These are phyloP conservation scores for Piromyces finnis DNA, from an alignment of 192 early-diverging fungal species.

Conservation along the genomic window DNA sequence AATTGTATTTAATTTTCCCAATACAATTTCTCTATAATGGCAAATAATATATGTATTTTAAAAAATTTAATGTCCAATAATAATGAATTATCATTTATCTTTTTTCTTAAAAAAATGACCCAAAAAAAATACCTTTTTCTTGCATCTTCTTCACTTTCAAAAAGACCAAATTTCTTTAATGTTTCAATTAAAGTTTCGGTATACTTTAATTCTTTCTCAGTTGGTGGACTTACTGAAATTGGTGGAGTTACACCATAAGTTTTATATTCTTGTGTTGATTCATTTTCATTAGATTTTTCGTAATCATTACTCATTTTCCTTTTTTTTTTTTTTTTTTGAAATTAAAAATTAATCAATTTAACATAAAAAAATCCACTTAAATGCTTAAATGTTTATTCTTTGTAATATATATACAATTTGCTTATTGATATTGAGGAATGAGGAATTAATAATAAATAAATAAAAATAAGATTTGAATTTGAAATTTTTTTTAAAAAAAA, in stretches of 20 bases:
- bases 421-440: too few species aligned
- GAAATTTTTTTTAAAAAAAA: too few species aligned
- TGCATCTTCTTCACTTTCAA: conserved; percentile 74
- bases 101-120: too few species aligned
- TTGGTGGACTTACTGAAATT: conserved; percentile 43
- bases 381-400: too few species aligned
- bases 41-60: not conserved
- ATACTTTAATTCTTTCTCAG: conserved; percentile 40
- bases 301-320: not conserved
- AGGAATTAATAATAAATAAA: too few species aligned
- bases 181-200: conserved; percentile 52
- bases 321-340: not conserved
- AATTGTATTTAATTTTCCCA: conserved; percentile 69
- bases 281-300: not conserved
- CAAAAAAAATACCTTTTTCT: conserved; percentile 40
- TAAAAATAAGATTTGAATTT: too few species aligned
- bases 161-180: conserved; percentile 56
- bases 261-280: not conserved
- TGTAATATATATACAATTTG: too few species aligned
- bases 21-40: conserved; percentile 51
- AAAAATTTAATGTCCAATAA: not conserved
- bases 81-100: too few species aligned
- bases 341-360: not conserved
- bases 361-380: too few species aligned
- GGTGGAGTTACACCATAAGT: conserved; percentile 7